Percentiles rank a stretch among this genome's conserved stretches.
These are phyloP conservation scores for Cryphonectria radicalis DNA, from an alignment of 2,329 filamentous ascomycete genomes.

Conservation along the genomic window DNA sequence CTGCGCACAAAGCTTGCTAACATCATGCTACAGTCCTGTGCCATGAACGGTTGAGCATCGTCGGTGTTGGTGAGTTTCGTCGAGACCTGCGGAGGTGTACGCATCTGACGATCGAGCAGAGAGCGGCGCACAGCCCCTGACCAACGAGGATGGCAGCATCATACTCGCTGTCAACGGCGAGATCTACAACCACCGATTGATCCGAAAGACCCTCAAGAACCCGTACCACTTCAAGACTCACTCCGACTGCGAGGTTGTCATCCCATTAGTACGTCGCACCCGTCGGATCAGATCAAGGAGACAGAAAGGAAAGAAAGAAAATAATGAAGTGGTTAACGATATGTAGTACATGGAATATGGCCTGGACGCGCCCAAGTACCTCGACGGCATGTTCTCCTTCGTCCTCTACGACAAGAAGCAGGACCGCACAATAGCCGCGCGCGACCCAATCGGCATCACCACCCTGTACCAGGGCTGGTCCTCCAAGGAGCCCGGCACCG, in stretches of 20 bases:
- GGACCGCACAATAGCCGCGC: slow-evolving; percentile 89
- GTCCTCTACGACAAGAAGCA: slow-evolving; percentile 95
- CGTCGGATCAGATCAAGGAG: background rate
- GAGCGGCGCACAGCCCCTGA: slow-evolving; percentile 91
- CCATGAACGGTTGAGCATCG: slow-evolving; percentile 96
- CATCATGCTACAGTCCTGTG: slow-evolving; percentile 71
- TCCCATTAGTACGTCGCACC: slow-evolving; percentile 75
- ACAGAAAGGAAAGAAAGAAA: background rate
- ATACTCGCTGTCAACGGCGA: slow-evolving; percentile 98
- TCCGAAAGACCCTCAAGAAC: slow-evolving; percentile 83
- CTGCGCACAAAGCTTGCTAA: slow-evolving; percentile 35
- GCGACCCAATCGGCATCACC: slow-evolving; percentile 95
- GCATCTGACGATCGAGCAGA: slow-evolving; percentile 57
- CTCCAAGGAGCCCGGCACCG: slow-evolving; percentile 77
- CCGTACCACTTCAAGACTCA: slow-evolving; percentile 98
- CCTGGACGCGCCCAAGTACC: slow-evolving; percentile 86
- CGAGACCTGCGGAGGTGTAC: slow-evolving; percentile 15
- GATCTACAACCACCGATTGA: slow-evolving; percentile 98
- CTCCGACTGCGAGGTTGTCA: slow-evolving; percentile 98
- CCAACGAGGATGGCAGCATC: slow-evolving; percentile 87
- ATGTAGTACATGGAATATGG: slow-evolving; percentile 86
- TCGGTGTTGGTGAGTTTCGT: slow-evolving; percentile 79
- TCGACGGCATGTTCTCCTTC: slow-evolving; percentile 99
- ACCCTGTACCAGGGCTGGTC: slow-evolving; percentile 96
- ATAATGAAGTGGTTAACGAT: slow-evolving; percentile 4